phyloP scores from a whole-genome alignment of 1,284 basidiomycete species.

The Cryptococcus sp. region DNA sequence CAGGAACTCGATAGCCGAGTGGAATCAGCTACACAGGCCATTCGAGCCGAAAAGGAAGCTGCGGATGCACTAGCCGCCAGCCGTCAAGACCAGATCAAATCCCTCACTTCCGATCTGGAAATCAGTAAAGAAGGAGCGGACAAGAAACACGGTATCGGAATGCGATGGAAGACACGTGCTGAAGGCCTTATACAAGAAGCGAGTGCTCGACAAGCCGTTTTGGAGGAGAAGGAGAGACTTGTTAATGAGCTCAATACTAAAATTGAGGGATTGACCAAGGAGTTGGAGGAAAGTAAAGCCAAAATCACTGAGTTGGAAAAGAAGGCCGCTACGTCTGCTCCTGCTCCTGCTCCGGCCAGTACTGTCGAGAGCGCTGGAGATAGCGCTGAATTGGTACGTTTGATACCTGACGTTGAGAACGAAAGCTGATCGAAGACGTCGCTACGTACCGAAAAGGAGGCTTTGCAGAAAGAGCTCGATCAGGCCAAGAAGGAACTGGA shows the following conservation, averaged over 20 bases:
- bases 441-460: conserved; percentile 28
- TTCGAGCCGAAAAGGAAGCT: conserved; percentile 35
- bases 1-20: conserved; percentile 34
- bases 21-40: conserved; percentile 25
- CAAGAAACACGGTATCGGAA: conserved; percentile 27
- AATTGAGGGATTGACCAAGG: conserved; percentile 16
- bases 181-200: conserved; percentile 13
- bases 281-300: conserved; percentile 23
- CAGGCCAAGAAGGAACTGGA: conserved; percentile 38
- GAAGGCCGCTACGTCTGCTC: conserved; percentile 12
- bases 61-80: conserved; percentile 25
- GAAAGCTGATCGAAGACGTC: conserved; percentile 12
- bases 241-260: conserved; percentile 18
- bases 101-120: conserved; percentile 20
- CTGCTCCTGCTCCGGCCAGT: background rate
- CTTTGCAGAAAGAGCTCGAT: conserved; percentile 28
- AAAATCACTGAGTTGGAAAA: conserved; percentile 31
- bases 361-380: background rate
- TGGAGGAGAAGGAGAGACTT: conserved; percentile 24
- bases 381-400: background rate
- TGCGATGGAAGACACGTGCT: conserved; percentile 36
- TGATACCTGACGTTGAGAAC: background rate
- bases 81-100: conserved; percentile 24
- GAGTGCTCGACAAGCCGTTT: conserved; percentile 3
- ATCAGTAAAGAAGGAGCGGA: conserved; percentile 19